phyloP scores from a whole-genome alignment of 2,329 filamentous ascomycete species.

The Trichoderma sp. region DNA sequence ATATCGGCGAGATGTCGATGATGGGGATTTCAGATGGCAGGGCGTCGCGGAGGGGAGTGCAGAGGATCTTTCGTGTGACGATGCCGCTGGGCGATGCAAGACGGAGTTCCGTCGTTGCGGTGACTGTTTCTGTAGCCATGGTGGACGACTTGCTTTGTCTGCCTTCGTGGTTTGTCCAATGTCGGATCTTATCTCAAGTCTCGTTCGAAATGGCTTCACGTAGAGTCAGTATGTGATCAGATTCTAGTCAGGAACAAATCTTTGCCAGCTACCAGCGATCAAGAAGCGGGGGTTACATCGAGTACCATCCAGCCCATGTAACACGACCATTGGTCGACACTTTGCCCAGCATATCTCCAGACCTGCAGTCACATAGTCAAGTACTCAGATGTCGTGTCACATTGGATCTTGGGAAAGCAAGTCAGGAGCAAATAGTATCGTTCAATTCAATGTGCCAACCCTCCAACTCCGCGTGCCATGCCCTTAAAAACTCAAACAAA shows the following conservation, averaged over 20 bases:
- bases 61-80: slow-evolving; percentile 36
- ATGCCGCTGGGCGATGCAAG: slow-evolving; percentile 39
- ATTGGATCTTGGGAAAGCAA: neutral
- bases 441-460: neutral
- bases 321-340: neutral
- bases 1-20: slow-evolving; percentile 47
- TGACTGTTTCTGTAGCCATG: slow-evolving; percentile 14
- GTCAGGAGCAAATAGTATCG: neutral
- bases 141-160: neutral
- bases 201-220: neutral
- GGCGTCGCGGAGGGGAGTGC: slow-evolving; percentile 37
- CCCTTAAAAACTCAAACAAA: neutral
- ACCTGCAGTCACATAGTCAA: neutral
- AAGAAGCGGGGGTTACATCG: neutral
- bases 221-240: neutral
- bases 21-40: slow-evolving; percentile 48
- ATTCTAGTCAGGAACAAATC: neutral
- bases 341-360: neutral
- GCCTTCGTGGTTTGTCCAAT: neutral
- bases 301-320: neutral
- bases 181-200: neutral
- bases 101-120: slow-evolving; percentile 31
- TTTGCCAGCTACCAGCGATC: neutral
- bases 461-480: neutral
- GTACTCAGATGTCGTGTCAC: neutral